Evolutionary conservation across 768 basidiomycete species (phyloP).

Genomic region (Tephrocybe sp.): DNA sequence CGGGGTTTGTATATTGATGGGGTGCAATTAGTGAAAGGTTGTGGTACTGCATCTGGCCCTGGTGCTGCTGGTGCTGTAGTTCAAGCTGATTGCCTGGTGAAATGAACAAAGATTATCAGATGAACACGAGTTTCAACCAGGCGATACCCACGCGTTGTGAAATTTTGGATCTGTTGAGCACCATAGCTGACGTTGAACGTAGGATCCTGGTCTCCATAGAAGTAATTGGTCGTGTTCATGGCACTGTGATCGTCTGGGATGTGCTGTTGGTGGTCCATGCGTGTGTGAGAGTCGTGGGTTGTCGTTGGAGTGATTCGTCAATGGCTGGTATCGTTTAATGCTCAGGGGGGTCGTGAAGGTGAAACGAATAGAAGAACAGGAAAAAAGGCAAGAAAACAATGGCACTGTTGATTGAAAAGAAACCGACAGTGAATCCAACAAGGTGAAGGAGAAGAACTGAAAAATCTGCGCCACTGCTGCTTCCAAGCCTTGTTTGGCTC

Average conservation of each 20-base stretch:
- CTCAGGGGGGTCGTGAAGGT: conserved; percentile 34
- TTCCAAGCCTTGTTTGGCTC: conserved; percentile 24
- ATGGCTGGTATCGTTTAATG: conserved; percentile 26
- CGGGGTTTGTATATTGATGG: conserved; percentile 64
- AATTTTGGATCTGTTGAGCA: conserved; percentile 52
- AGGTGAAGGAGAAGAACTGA: conserved; percentile 24
- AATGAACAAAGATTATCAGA: conserved; percentile 62
- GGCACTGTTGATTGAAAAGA: conserved; percentile 21
- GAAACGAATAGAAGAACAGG: conserved; percentile 31
- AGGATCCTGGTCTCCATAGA: conserved; percentile 58
- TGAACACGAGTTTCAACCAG: conserved; percentile 56
- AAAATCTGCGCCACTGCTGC: conserved; percentile 26
- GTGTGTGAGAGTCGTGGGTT: conserved; percentile 10
- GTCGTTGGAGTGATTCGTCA: conserved; percentile 23
- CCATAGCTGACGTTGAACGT: conserved; percentile 52
- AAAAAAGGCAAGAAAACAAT: conserved; percentile 32
- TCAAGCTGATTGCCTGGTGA: conserved; percentile 55
- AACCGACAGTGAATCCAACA: conserved; percentile 14
- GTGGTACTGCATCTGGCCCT: conserved; percentile 44
- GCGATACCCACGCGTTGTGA: conserved; percentile 72
- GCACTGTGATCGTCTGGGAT: conserved; percentile 50
- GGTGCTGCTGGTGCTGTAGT: conserved; percentile 66
- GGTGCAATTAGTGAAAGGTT: conserved; percentile 66
- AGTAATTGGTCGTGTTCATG: conserved; percentile 45
- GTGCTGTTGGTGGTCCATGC: conserved; percentile 44